Evolutionary conservation across 139 green algal species (phyloP).

Genomic region (Astrephomene gubernaculifera): DNA sequence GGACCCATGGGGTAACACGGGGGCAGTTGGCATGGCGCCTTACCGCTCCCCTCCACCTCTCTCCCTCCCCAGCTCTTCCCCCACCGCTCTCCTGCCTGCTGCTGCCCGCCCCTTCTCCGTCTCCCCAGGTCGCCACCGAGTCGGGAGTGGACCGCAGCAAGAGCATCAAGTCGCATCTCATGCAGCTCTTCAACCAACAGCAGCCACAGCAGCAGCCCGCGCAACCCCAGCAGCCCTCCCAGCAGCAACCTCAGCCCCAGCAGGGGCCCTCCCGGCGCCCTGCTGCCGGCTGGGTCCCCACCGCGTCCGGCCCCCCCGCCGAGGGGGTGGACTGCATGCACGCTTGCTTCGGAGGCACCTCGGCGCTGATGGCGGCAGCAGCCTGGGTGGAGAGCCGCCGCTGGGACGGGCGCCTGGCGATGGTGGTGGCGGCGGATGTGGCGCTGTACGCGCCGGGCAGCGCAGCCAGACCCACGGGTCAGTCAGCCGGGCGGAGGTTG

Average conservation of each 20-base stretch:
- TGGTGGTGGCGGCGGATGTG: conserved; percentile 87
- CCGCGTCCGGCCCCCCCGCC: background rate
- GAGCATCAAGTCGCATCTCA: conserved; percentile 85
- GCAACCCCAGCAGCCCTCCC: background rate
- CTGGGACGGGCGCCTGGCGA: conserved; percentile 87
- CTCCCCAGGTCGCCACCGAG: conserved; percentile 60
- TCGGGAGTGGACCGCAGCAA: conserved; percentile 83
- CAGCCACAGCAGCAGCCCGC: background rate
- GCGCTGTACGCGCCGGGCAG: conserved; percentile 71
- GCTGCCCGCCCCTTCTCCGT: too few species aligned
- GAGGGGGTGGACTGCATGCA: conserved; percentile 85
- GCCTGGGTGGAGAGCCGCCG: conserved; percentile 69
- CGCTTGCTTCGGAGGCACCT: conserved; percentile 91
- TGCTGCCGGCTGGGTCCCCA: too few species aligned
- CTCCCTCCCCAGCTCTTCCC: too few species aligned
- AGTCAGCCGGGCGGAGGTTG: too few species aligned
- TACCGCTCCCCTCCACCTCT: too few species aligned
- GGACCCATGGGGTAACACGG: too few species aligned
- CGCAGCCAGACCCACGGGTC: conserved; percentile 63
- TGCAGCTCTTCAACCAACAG: conserved; percentile 69
- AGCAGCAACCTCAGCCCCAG: background rate
- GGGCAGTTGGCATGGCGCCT: too few species aligned
- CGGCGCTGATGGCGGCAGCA: conserved; percentile 80
- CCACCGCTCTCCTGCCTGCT: too few species aligned
- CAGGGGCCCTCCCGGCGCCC: too few species aligned